Percentiles rank a stretch among this genome's conserved stretches.
phyloP scores from a whole-genome alignment of 768 basidiomycete genomes.

The Phlebiopsis flavidoalba region DNA sequence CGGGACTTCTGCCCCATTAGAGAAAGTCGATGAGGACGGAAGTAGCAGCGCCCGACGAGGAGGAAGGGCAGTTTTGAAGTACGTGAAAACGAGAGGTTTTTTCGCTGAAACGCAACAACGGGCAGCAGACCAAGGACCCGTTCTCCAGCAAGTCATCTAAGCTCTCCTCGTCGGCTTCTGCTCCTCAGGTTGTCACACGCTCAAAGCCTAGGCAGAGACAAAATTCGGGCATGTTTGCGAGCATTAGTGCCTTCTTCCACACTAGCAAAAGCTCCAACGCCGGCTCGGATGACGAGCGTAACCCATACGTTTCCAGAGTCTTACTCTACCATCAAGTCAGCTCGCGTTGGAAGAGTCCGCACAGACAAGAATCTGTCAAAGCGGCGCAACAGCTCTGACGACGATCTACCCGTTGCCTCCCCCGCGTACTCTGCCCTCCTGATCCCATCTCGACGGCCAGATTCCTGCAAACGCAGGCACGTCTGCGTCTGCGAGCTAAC shows the following conservation, averaged over 20 bases:
- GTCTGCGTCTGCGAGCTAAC: neutral
- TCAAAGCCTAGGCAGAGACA: slow-evolving; percentile 9
- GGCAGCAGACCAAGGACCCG: slow-evolving; percentile 4
- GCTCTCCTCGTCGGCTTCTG: slow-evolving; percentile 7
- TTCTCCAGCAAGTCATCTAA: neutral
- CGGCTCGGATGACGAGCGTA: neutral
- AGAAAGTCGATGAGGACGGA: slow-evolving; percentile 17
- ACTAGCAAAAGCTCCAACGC: slow-evolving; percentile 1
- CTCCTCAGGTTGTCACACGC: neutral
- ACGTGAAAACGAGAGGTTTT: slow-evolving; percentile 60
- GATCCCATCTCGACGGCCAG: neutral
- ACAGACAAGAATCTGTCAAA: slow-evolving; percentile 30
- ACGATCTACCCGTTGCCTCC: slow-evolving; percentile 13
- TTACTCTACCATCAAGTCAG: slow-evolving; percentile 7
- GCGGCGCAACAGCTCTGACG: slow-evolving; percentile 24
- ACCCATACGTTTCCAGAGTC: neutral
- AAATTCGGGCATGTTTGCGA: slow-evolving; percentile 34
- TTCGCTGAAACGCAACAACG: slow-evolving; percentile 12
- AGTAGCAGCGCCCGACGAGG: slow-evolving; percentile 34
- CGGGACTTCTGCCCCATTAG: slow-evolving; percentile 4
- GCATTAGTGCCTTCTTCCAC: slow-evolving; percentile 41
- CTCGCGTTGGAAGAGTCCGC: slow-evolving; percentile 30
- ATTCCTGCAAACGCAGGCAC: neutral
- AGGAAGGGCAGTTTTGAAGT: slow-evolving; percentile 32
- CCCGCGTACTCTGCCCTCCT: neutral